Conservation (phyloP, 805 yeast genomes). For the Zygoascus tannicola region DNA sequence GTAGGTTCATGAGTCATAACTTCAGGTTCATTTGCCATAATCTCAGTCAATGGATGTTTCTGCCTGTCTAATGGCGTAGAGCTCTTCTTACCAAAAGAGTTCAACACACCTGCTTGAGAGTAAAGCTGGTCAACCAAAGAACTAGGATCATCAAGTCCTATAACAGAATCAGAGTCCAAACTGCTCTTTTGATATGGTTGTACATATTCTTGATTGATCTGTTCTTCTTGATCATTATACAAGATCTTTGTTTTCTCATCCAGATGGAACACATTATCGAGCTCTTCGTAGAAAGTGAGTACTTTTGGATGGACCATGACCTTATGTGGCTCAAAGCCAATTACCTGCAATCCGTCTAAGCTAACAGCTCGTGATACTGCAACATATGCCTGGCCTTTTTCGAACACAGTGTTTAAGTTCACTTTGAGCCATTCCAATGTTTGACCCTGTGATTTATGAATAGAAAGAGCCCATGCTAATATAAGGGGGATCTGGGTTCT, state of each 20-base stretch:
- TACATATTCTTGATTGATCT: background rate
- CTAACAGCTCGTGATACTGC: slow-evolving; percentile 87
- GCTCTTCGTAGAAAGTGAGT: slow-evolving; percentile 47
- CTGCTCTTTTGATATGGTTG: background rate
- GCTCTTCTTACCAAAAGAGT: background rate
- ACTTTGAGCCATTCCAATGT: slow-evolving; percentile 69
- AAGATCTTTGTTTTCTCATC: slow-evolving; percentile 7
- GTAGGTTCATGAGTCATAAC: background rate
- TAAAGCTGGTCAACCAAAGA: background rate
- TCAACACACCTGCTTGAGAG: background rate
- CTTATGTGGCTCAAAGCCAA: slow-evolving; percentile 54
- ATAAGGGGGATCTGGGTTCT: slow-evolving; percentile 78
- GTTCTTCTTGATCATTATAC: background rate
- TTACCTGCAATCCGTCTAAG: slow-evolving; percentile 72
- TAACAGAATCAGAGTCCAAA: background rate
- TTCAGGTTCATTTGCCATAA: too few relatives aligned
- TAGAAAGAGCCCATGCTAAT: slow-evolving; percentile 91
- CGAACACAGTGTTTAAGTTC: slow-evolving; percentile 68
- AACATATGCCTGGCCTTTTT: slow-evolving; percentile 92
- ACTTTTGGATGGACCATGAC: slow-evolving; percentile 69
- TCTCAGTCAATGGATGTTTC: too few relatives aligned
- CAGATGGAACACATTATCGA: slow-evolving; percentile 29
- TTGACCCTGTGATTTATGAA: slow-evolving; percentile 94
- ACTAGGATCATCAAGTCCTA: background rate
- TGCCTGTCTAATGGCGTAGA: background rate